A percentile compares a stretch with the other conserved stretches of the same genome.
Conservation (phyloP, 352 stramenopile species). For the Peronospora belbahrii region DNA sequence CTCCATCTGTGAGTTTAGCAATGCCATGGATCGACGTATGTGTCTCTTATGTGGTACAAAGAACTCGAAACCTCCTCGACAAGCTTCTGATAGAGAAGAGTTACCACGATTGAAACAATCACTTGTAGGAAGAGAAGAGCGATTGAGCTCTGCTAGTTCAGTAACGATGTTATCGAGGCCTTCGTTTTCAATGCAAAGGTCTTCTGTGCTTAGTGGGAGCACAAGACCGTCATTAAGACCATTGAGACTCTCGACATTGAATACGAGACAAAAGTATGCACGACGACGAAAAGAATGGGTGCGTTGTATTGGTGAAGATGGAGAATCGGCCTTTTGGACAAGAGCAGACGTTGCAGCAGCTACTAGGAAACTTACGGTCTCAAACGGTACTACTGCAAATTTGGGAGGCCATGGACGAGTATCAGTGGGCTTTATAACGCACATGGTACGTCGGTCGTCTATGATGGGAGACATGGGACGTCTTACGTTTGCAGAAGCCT, state of each 20-base stretch:
- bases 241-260: conserved; percentile 52
- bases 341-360: conserved; percentile 37
- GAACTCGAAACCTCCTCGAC: conserved; percentile 22
- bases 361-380: conserved; percentile 21
- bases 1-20: conserved; percentile 72
- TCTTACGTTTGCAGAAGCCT: conserved; percentile 61
- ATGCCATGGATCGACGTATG: conserved; percentile 46
- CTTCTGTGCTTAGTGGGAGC: conserved; percentile 16
- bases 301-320: conserved; percentile 49
- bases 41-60: conserved; percentile 73
- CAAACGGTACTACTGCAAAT: neutral
- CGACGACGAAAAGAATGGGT: conserved; percentile 79
- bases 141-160: conserved; percentile 19
- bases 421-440: conserved; percentile 67
- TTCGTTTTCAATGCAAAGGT: conserved; percentile 12
- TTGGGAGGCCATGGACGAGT: conserved; percentile 17
- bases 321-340: conserved; percentile 60
- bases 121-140: conserved; percentile 21
- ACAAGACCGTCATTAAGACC: conserved; percentile 15
- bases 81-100: conserved; percentile 16
- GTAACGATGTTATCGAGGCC: conserved; percentile 22
- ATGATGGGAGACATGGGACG: conserved; percentile 41
- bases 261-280: conserved; percentile 68
- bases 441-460: conserved; percentile 51
- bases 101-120: conserved; percentile 24